Percentiles rank a stretch among this genome's conserved stretches.
Conservation (phyloP, 2,329 filamentous ascomycete genomes). For the Didymellaceae sp. region DNA sequence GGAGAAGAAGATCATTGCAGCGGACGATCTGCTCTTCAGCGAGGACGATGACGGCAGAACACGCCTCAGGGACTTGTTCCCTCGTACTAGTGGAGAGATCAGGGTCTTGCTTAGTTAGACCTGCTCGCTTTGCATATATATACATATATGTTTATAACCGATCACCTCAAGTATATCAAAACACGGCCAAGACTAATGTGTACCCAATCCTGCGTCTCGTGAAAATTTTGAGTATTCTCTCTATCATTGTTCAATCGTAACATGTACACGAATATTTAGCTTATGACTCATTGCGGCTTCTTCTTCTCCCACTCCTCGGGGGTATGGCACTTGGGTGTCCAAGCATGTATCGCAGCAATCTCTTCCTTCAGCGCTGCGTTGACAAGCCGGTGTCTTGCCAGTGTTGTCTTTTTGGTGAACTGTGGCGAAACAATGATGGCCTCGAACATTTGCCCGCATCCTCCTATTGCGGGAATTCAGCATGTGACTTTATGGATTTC, state of each 20-base stretch:
- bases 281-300: slow-evolving; percentile 48
- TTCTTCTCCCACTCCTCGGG: slow-evolving; percentile 85
- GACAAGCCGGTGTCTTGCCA: slow-evolving; percentile 85
- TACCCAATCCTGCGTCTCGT: no score
- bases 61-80: slow-evolving; percentile 63
- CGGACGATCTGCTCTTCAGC: slow-evolving; percentile 59
- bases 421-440: slow-evolving; percentile 68
- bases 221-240: no score
- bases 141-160: neutral
- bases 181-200: no score
- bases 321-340: slow-evolving; percentile 93
- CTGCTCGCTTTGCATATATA: neutral
- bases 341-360: slow-evolving; percentile 90
- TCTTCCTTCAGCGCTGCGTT: slow-evolving; percentile 84
- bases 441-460: slow-evolving; percentile 74
- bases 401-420: slow-evolving; percentile 65
- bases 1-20: slow-evolving; percentile 65
- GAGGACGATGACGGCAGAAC: slow-evolving; percentile 47
- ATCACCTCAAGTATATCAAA: no score
- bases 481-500: neutral
- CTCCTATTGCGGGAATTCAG: slow-evolving; percentile 57
- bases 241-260: no score
- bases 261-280: neutral
- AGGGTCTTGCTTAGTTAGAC: slow-evolving; percentile 65
- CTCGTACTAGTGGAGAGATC: slow-evolving; percentile 69